Evolutionary conservation across 306 rosid species (phyloP).

Genomic region (Vicia villosa): DNA sequence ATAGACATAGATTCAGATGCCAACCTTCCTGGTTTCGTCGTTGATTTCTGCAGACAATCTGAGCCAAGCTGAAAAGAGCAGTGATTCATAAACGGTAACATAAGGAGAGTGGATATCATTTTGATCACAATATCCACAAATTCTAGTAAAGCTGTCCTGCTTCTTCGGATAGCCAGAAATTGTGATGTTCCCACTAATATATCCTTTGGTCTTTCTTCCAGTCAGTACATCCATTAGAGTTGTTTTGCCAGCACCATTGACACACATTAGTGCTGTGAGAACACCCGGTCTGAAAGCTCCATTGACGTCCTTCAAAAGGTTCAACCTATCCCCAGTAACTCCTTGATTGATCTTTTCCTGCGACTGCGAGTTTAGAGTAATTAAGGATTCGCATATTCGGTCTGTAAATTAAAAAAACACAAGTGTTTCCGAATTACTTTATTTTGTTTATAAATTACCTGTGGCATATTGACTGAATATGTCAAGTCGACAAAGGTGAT

Average conservation of each 20-base stretch:
- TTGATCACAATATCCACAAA: too few species aligned
- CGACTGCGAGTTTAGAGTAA: neutral
- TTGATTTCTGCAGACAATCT: slow-evolving; percentile 40
- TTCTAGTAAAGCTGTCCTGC: too few species aligned
- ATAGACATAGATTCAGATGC: neutral
- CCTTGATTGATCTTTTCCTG: slow-evolving; percentile 75
- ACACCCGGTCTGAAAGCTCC: slow-evolving; percentile 84
- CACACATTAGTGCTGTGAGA: slow-evolving; percentile 90
- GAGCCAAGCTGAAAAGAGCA: slow-evolving; percentile 59
- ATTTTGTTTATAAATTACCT: too few species aligned
- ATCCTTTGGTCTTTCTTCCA: too few species aligned
- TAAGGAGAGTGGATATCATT: too few species aligned
- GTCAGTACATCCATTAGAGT: slow-evolving; percentile 91
- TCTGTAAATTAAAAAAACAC: too few species aligned
- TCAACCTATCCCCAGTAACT: slow-evolving; percentile 56
- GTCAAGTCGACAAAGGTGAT: too few species aligned
- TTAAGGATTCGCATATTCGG: neutral
- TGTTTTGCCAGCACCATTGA: slow-evolving; percentile 89
- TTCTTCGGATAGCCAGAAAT: too few species aligned
- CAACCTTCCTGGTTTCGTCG: slow-evolving; percentile 52
- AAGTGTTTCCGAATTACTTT: too few species aligned
- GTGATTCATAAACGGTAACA: too few species aligned
- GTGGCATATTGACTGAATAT: too few species aligned
- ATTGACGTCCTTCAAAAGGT: slow-evolving; percentile 65
- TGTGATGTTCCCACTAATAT: too few species aligned